phyloP scores from a whole-genome alignment of 306 rosid species.

The Rosa multiflora region DNA sequence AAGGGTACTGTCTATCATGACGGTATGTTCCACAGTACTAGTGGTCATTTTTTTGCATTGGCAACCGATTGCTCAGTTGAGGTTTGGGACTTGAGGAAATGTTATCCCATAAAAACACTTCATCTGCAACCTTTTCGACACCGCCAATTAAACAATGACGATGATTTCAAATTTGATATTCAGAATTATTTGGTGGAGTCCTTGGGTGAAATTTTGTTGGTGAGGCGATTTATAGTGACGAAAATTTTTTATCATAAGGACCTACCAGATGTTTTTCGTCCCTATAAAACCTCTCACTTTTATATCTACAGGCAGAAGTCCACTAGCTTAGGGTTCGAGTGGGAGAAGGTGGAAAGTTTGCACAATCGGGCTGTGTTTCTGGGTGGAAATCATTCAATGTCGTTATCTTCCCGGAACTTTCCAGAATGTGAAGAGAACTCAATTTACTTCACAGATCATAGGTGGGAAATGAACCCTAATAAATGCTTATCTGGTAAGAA shows the following conservation, averaged over 20 bases:
- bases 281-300: background rate
- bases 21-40: background rate
- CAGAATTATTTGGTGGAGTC: constrained; percentile 21
- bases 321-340: background rate
- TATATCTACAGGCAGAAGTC: background rate
- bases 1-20: background rate
- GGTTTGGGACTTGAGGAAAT: background rate
- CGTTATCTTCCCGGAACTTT: background rate
- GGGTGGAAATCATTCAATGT: constrained; percentile 5
- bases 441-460: constrained; percentile 15
- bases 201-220: constrained; percentile 10
- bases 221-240: background rate
- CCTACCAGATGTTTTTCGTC: background rate
- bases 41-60: background rate
- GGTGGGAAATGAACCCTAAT: background rate
- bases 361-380: background rate
- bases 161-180: background rate
- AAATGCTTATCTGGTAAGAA: background rate
- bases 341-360: background rate
- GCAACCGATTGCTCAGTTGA: constrained; percentile 1
- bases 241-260: background rate
- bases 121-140: background rate
- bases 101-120: background rate
- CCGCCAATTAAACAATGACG: background rate
- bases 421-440: constrained; percentile 11